These are phyloP conservation scores for Amniculicola lignicola DNA, from an alignment of 495 filamentous ascomycete genomes.

Conservation along the genomic window DNA sequence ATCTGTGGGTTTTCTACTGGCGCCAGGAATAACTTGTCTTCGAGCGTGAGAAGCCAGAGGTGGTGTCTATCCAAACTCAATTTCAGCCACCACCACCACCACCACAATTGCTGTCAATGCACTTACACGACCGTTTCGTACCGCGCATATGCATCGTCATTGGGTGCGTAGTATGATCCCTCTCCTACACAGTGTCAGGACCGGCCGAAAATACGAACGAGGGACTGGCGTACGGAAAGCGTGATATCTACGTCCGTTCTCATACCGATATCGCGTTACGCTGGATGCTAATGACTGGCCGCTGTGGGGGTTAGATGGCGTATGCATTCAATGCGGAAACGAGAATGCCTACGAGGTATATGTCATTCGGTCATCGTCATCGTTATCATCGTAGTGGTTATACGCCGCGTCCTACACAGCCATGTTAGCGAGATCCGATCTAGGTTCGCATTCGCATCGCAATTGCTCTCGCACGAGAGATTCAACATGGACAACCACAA, in stretches of 20 bases:
- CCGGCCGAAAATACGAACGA: not conserved
- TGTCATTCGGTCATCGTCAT: conserved; percentile 24
- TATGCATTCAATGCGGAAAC: not conserved
- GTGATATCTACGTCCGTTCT: conserved; percentile 39
- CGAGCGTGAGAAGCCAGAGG: conserved; percentile 34
- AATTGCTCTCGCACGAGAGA: too few species aligned
- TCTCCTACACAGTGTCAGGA: conserved; percentile 19
- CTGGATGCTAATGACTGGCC: conserved; percentile 33
- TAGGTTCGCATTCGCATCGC: too few species aligned
- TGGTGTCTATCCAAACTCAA: conserved; percentile 30
- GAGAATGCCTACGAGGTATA: conserved; percentile 25
- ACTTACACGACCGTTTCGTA: conserved; percentile 30
- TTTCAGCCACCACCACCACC: not conserved
- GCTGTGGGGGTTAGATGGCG: conserved; percentile 14
- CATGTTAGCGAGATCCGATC: too few species aligned
- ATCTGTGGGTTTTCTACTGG: conserved; percentile 35
- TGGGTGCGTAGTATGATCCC: conserved; percentile 29
- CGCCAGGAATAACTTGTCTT: conserved; percentile 37
- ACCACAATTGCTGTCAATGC: not conserved
- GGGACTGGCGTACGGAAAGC: conserved; percentile 28
- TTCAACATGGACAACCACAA: too few species aligned
- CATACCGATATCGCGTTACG: conserved; percentile 37
- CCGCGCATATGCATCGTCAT: conserved; percentile 22
- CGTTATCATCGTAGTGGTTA: conserved; percentile 12
- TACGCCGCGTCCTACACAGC: conserved; percentile 13